Conservation (phyloP, 208 protist genomes). For the Wallacemonas sp. region DNA sequence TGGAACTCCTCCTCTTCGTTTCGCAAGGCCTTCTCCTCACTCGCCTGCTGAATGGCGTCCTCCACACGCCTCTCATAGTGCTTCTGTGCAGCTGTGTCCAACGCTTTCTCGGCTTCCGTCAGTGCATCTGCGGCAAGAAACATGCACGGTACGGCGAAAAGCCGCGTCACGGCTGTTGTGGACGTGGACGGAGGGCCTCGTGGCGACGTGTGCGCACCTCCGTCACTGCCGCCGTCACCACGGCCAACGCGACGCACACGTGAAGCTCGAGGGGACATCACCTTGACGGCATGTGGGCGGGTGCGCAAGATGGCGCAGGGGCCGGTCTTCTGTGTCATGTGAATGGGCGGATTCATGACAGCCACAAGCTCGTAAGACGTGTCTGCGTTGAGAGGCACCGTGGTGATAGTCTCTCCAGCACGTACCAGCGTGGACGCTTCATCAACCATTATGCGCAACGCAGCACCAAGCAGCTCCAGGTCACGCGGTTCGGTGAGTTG, state of each 20-base stretch:
- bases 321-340: constrained; percentile 20
- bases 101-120: constrained; percentile 68
- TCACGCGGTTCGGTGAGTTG: constrained; percentile 65
- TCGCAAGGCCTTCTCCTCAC: constrained; percentile 67
- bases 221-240: background rate
- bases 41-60: constrained; percentile 32
- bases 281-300: constrained; percentile 1
- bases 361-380: constrained; percentile 61
- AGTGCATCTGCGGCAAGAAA: constrained; percentile 78
- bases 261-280: constrained; percentile 13
- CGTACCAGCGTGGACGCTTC: background rate
- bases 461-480: constrained; percentile 42
- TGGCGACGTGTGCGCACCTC: background rate
- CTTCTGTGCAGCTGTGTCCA: constrained; percentile 71
- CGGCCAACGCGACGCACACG: no score
- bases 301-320: constrained; percentile 45
- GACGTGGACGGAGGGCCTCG: background rate
- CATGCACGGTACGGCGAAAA: constrained; percentile 73
- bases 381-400: constrained; percentile 44
- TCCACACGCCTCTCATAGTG: constrained; percentile 63
- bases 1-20: constrained; percentile 86
- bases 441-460: constrained; percentile 10
- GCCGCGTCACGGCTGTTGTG: constrained; percentile 6
- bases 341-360: constrained; percentile 67
- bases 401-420: constrained; percentile 25